phyloP scores from a whole-genome alignment of 2,329 filamentous ascomycete genomes.

The Penicillium griseofulvum region DNA sequence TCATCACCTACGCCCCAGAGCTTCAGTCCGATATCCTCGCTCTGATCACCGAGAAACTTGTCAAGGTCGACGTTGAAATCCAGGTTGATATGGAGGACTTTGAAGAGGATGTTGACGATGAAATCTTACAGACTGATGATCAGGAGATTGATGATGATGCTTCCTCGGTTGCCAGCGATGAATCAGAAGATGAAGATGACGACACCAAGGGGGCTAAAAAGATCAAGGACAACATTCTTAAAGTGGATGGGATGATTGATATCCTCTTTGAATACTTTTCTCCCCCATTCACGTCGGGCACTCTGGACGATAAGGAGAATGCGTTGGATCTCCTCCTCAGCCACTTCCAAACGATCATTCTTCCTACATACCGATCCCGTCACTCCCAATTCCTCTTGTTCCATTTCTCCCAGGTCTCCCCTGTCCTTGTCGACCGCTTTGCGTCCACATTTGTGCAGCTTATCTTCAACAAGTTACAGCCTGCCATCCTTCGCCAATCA shows the following conservation, averaged over 20 bases:
- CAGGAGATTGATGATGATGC: conserved; percentile 67
- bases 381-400: conserved; percentile 96
- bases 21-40: conserved; percentile 77
- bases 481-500: conserved; percentile 73
- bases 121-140: conserved; percentile 55
- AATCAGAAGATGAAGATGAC: conserved; percentile 54
- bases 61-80: conserved; percentile 94
- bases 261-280: conserved; percentile 81
- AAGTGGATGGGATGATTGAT: conserved; percentile 88
- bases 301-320: conserved; percentile 66
- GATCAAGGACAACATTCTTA: conserved; percentile 79
- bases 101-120: conserved; percentile 80
- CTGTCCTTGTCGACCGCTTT: conserved; percentile 76
- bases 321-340: conserved; percentile 76
- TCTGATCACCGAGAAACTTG: conserved; percentile 77
- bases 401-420: conserved; percentile 84
- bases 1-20: conserved; percentile 75
- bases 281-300: conserved; percentile 66
- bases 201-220: conserved; percentile 57
- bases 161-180: conserved; percentile 63
- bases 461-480: conserved; percentile 66
- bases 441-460: conserved; percentile 72
- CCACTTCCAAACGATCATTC: conserved; percentile 82
- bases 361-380: conserved; percentile 86
- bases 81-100: conserved; percentile 90